Base-by-base conservation (phyloP, 768 basidiomycete species). In the Mycena capillaripes region DNA sequence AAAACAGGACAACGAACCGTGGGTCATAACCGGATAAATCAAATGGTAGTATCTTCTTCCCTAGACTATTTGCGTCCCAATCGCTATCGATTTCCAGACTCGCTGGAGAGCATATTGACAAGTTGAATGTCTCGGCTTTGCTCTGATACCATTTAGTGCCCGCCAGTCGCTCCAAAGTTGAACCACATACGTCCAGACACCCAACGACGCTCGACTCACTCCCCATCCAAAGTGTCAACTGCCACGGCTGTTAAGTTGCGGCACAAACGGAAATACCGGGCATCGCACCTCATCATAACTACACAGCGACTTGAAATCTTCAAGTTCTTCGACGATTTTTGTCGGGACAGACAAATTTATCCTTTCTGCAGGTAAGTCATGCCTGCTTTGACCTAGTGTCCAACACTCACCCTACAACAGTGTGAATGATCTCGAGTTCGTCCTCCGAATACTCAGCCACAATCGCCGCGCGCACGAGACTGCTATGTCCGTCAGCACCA, bases 401-500 rank as follows among this genome's bases (percentile, higher is more conserved):
- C n/a, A n/a, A n/a, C 25, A 66, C 66, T 10, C 11, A 66, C 65
- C 66, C 74, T 12, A 55, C 29, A 12, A 66, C 59, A 4, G 36
- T 36, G 32, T 38, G 48, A n/a, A 19, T 48, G 11, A 16, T 3
- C 29, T 75, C 38, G 17, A 55, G 19, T 7, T n/a, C 36, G 6
- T 61, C 59, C 19, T 40, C 44, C 17, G 36, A n/a, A 17, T 64
- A 50, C 27, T 40, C 34, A 17, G 42, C 25, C 42, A 73, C 58
- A 21, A 69, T 55, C 11, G 65, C 38, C 11, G 10, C 29, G 8
- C 70, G 75, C 21, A 72, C 42, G 21, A 81, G 55, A 73, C 87
- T 87, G 79, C 88, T 88, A 48, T 88, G 62, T 3, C 75, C 72
- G 44, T 76, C 75, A 10, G 70, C 75, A 14, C 69, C 72, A 8